Conservation (phyloP, 2,329 filamentous ascomycete species). For the Penicillium palitans region DNA sequence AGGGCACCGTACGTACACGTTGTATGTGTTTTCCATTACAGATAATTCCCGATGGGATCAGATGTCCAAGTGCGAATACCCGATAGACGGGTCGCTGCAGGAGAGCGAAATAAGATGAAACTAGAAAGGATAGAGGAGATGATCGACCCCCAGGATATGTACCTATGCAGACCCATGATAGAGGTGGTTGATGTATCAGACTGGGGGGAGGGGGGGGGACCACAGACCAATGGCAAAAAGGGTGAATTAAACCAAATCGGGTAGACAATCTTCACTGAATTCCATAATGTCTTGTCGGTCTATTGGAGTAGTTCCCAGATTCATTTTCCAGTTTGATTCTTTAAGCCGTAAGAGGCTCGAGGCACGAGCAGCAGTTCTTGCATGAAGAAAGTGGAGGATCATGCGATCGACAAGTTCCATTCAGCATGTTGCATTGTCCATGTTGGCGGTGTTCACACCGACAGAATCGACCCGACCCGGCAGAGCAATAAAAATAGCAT, state of each 20-base stretch:
- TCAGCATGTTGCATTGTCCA: slow-evolving; percentile 25
- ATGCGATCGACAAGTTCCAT: slow-evolving; percentile 31
- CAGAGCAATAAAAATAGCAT: slow-evolving; percentile 16
- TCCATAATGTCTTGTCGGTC: slow-evolving; percentile 22
- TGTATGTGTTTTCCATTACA: slow-evolving; percentile 27
- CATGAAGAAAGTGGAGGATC: slow-evolving; percentile 28
- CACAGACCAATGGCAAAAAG: slow-evolving; percentile 27
- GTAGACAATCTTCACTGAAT: slow-evolving; percentile 15
- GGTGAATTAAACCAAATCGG: slow-evolving; percentile 9
- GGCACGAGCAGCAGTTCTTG: slow-evolving; percentile 27
- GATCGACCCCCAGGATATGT: slow-evolving; percentile 32
- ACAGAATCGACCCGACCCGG: slow-evolving; percentile 17
- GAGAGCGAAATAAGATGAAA: slow-evolving; percentile 37
- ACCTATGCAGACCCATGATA: slow-evolving; percentile 40
- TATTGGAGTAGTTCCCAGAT: slow-evolving; percentile 16
- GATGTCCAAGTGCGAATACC: slow-evolving; percentile 35
- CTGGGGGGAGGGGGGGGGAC: slow-evolving; percentile 23
- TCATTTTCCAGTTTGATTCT: not conserved
- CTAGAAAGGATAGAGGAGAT: slow-evolving; percentile 36
- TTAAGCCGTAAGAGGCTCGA: slow-evolving; percentile 20
- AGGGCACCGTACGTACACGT: slow-evolving; percentile 16
- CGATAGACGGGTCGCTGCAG: slow-evolving; percentile 36
- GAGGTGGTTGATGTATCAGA: slow-evolving; percentile 31
- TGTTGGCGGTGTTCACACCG: slow-evolving; percentile 31
- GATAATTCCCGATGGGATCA: slow-evolving; percentile 30